Base-by-base conservation (phyloP, 1,284 basidiomycete species). In the Tremellales sp. region DNA sequence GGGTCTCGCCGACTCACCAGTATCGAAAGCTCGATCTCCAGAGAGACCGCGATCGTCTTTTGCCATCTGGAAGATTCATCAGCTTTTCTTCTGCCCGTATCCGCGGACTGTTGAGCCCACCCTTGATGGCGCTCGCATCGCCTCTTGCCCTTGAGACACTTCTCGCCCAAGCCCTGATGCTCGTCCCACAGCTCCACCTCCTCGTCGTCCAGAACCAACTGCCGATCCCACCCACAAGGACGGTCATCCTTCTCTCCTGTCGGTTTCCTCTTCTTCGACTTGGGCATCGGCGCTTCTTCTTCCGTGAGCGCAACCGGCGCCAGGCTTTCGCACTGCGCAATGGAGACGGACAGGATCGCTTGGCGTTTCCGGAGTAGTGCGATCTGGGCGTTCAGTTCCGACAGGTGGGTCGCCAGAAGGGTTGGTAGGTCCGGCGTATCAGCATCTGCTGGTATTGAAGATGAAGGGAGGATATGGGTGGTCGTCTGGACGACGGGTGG, bases 81-180 rank as follows among this genome's bases (percentile, higher is more conserved):
- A 40, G 25, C 18, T 3, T 8, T 36, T 50, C 39, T 7, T 4
- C 19, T 12, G 22, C 28, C 14, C 24, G 16, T 19, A 27, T 16
- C 22, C 13, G 12, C 14, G 22, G 13, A 12, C 19, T 12, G 19
- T 18, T 16, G 5, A 28, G 51, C 54, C 47, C 29, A 66, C 45
- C 67, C 66, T 37, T 60, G 54, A 53, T 70, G 69, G 18, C 67
- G 50, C 43, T 71, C 68, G 43, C 68, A 70, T 41, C 58, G 43
- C 37, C 58, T 49, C 31, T 53, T 53, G 0, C 54, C 39, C 51
- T 43, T 28, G 63, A 70, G 18, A 32, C 28, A 24, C 28, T 48
- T n/a, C 24, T 45, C 28, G 6, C 40, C 37, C 32, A 25, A 26
- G 37, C 40, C 32, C 46, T 43, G 46, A 18, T 21, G 42, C 21